phyloP scores from a whole-genome alignment of 352 stramenopile species.

The Phytophthora cajani region DNA sequence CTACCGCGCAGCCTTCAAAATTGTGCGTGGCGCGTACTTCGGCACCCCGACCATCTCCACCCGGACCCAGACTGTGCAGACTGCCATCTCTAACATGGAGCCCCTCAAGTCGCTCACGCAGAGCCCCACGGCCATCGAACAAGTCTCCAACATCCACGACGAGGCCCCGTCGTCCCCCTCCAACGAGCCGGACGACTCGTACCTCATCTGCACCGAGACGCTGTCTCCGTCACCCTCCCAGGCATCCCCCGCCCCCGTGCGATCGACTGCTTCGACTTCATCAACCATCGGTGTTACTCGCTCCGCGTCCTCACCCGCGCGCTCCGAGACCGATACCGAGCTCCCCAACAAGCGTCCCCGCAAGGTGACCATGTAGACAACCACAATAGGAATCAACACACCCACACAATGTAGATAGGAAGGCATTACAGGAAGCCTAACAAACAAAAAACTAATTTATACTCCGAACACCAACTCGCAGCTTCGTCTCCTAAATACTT shows the following conservation, averaged over 20 bases:
- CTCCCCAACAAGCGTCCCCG: constrained; percentile 37
- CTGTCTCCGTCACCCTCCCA: constrained; percentile 42
- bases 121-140: constrained; percentile 44
- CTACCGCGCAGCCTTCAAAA: constrained; percentile 44
- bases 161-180: constrained; percentile 9
- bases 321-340: constrained; percentile 29
- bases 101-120: constrained; percentile 34
- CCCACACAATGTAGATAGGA: constrained; percentile 34
- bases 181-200: constrained; percentile 24
- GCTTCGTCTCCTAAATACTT: not conserved
- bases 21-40: constrained; percentile 44
- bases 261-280: constrained; percentile 20
- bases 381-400: constrained; percentile 28
- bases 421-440: constrained; percentile 17
- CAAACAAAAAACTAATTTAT: constrained; percentile 40
- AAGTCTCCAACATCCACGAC: constrained; percentile 22
- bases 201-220: constrained; percentile 43
- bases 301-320: constrained; percentile 32
- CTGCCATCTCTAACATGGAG: constrained; percentile 27
- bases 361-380: constrained; percentile 37
- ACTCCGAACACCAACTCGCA: constrained; percentile 18
- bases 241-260: constrained; percentile 22
- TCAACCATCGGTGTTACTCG: constrained; percentile 37
- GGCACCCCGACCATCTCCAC: not conserved
- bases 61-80: constrained; percentile 20